Evolutionary conservation across 2,329 filamentous ascomycete genomes (phyloP).

Genomic region (Amauroascus verrucosus): DNA sequence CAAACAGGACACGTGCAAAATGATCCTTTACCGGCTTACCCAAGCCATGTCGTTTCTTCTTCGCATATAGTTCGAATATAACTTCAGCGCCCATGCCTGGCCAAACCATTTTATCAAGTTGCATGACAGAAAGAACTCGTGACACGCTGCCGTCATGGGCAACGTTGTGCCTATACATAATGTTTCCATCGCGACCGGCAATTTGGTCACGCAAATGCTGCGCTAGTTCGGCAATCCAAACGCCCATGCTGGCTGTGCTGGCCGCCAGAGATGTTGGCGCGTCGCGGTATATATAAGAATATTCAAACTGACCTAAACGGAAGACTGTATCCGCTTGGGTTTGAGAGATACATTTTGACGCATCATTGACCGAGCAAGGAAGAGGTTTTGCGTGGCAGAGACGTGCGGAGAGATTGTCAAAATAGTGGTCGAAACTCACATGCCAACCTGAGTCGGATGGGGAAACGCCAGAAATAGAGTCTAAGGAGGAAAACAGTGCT

Average conservation of each 20-base stretch:
- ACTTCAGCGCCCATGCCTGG: slow-evolving; percentile 73
- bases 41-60: slow-evolving; percentile 17
- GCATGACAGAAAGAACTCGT: slow-evolving; percentile 57
- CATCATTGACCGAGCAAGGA: slow-evolving; percentile 51
- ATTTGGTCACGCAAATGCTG: slow-evolving; percentile 51
- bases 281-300: slow-evolving; percentile 66
- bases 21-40: slow-evolving; percentile 23
- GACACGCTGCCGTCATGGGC: slow-evolving; percentile 69
- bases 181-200: slow-evolving; percentile 28
- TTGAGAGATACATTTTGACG: slow-evolving; percentile 50
- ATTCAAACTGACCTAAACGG: slow-evolving; percentile 69
- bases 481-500: slow-evolving; percentile 50
- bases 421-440: slow-evolving; percentile 64
- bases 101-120: slow-evolving; percentile 69
- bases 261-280: slow-evolving; percentile 51
- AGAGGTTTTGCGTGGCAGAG: slow-evolving; percentile 65
- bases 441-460: slow-evolving; percentile 54
- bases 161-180: slow-evolving; percentile 62
- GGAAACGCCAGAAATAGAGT: slow-evolving; percentile 57
- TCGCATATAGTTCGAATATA: slow-evolving; percentile 61
- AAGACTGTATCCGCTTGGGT: slow-evolving; percentile 59
- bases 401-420: slow-evolving; percentile 68
- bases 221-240: slow-evolving; percentile 64
- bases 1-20: slow-evolving; percentile 60
- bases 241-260: slow-evolving; percentile 53